Conservation (phyloP, 805 yeast genomes). For the Cyberlindnera mrakii region DNA sequence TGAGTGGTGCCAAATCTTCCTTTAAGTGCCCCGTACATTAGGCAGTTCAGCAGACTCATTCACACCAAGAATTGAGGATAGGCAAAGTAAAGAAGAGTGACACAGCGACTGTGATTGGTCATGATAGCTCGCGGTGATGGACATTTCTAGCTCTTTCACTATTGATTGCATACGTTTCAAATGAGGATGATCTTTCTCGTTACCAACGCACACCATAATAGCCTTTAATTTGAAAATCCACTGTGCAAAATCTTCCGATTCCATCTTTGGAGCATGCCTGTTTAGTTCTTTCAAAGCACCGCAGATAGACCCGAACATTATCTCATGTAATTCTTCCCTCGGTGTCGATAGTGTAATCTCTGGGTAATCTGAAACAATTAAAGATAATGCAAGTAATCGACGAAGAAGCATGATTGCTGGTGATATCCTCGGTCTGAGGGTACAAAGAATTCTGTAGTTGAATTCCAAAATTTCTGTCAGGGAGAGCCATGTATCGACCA, state of each 20-base stretch:
- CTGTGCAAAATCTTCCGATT: constrained; percentile 1
- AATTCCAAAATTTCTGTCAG: constrained; percentile 1
- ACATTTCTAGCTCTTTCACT: constrained; percentile 1
- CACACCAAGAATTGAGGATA: background rate
- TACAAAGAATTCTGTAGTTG: constrained; percentile 4
- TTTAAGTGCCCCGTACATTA: no score
- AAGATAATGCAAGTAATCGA: constrained; percentile 2
- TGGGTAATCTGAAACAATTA: background rate
- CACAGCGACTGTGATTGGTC: constrained; percentile 7
- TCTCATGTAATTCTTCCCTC: background rate
- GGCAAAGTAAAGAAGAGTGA: constrained; percentile 1
- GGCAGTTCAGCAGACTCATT: no score
- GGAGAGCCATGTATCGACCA: constrained; percentile 3
- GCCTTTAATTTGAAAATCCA: constrained; percentile 8
- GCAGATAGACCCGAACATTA: constrained; percentile 2
- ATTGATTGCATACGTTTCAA: background rate
- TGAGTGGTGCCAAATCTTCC: no score
- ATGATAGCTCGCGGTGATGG: constrained; percentile 5
- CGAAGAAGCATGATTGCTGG: background rate
- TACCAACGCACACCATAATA: constrained; percentile 1
- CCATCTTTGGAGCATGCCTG: background rate
- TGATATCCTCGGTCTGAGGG: constrained; percentile 1
- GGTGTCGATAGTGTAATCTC: background rate
- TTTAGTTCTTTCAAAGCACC: constrained; percentile 1
- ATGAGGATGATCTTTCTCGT: constrained; percentile 2